phyloP scores from a whole-genome alignment of 257 asterid genomes.

The Salvia splendens region DNA sequence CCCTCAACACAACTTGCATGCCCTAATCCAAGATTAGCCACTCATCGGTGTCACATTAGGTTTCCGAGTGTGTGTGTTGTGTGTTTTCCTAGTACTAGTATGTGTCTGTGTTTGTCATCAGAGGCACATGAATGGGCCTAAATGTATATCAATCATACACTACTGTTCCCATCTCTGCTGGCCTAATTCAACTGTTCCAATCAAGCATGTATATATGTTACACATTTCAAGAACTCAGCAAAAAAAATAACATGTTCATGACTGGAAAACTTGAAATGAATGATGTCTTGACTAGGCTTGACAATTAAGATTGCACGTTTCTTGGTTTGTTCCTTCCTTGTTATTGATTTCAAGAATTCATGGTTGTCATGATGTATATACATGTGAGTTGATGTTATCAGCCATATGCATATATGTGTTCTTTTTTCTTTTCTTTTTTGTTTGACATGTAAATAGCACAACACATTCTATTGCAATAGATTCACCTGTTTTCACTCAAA shows the following conservation, averaged over 20 bases:
- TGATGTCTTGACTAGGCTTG: slow-evolving; percentile 31
- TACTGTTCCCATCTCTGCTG: slow-evolving; percentile 39
- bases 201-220: neutral
- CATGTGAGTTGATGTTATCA: slow-evolving; percentile 35
- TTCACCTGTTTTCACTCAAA: slow-evolving; percentile 23
- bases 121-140: slow-evolving; percentile 55
- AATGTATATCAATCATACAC: slow-evolving; percentile 23
- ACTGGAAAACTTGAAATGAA: neutral
- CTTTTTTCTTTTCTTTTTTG: slow-evolving; percentile 13
- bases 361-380: slow-evolving; percentile 26
- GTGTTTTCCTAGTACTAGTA: slow-evolving; percentile 20
- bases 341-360: slow-evolving; percentile 3
- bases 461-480: slow-evolving; percentile 25
- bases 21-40: slow-evolving; percentile 5
- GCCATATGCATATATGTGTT: slow-evolving; percentile 20
- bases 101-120: slow-evolving; percentile 32
- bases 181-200: slow-evolving; percentile 19
- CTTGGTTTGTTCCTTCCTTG: slow-evolving; percentile 29
- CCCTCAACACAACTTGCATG: neutral
- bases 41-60: neutral
- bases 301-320: slow-evolving; percentile 34
- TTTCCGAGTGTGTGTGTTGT: neutral
- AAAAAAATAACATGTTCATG: too few species aligned
- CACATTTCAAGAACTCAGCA: neutral
- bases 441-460: slow-evolving; percentile 21